Evolutionary conservation across 768 basidiomycete genomes (phyloP).

Genomic region (Tulasnella sp.): DNA sequence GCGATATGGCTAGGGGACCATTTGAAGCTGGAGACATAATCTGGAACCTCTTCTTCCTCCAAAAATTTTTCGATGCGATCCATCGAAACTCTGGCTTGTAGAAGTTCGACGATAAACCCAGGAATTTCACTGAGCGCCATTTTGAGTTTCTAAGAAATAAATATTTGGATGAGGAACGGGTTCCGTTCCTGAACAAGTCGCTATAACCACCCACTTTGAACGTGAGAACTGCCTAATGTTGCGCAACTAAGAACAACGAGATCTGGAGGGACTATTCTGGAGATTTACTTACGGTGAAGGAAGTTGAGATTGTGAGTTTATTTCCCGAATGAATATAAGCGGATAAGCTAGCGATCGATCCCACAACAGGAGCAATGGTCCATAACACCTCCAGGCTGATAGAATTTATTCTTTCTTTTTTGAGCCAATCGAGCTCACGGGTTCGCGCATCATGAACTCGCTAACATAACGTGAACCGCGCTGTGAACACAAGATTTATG

Average conservation of each 20-base stretch:
- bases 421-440: slow-evolving; percentile 25
- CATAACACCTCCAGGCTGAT: slow-evolving; percentile 61
- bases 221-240: background rate
- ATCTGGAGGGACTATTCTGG: too few relatives aligned
- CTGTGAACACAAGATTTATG: too few relatives aligned
- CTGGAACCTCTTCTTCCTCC: background rate
- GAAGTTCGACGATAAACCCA: background rate
- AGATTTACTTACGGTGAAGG: slow-evolving; percentile 63
- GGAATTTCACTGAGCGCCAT: background rate
- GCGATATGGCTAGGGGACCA: slow-evolving; percentile 12
- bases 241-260: too few relatives aligned
- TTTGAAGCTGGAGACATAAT: background rate
- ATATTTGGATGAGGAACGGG: background rate
- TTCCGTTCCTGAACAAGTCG: too few relatives aligned
- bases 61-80: background rate
- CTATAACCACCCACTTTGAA: background rate
- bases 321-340: slow-evolving; percentile 58
- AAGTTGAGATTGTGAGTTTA: slow-evolving; percentile 60
- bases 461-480: slow-evolving; percentile 5
- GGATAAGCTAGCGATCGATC: slow-evolving; percentile 70
- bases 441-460: slow-evolving; percentile 24
- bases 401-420: slow-evolving; percentile 53
- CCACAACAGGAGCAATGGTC: slow-evolving; percentile 61
- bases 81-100: background rate
- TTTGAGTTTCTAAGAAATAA: background rate